Conservation (phyloP, 148 eudicot genomes). For the Amaranthus hypochondriacus region DNA sequence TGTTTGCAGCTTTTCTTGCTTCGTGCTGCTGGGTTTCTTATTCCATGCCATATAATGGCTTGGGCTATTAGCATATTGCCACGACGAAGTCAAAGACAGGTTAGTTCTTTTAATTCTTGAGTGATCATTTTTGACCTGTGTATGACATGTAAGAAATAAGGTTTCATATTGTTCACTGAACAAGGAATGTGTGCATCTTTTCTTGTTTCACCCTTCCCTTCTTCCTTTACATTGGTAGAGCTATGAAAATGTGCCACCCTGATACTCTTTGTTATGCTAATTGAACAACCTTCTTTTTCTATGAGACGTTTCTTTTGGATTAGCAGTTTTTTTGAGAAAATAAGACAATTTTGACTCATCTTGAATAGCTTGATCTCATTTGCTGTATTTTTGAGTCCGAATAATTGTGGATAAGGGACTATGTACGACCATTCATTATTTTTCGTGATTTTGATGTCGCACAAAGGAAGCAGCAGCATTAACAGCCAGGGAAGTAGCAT, state of each 20-base stretch:
- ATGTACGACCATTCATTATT: neutral
- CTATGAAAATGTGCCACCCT: no score
- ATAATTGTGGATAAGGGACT: neutral
- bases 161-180: no score
- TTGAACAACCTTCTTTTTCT: no score
- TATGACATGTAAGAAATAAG: no score
- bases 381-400: neutral
- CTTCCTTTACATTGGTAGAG: no score
- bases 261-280: no score
- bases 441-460: neutral
- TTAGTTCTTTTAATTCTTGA: conserved; percentile 20
- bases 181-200: no score
- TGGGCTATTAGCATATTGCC: conserved; percentile 81
- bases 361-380: no score
- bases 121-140: neutral
- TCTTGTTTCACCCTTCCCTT: no score
- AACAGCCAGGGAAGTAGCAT: conserved; percentile 52
- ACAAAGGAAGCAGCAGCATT: conserved; percentile 68
- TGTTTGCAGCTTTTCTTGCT: conserved; percentile 69
- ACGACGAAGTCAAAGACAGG: conserved; percentile 75
- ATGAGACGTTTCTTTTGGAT: no score
- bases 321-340: no score
- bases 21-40: conserved; percentile 77
- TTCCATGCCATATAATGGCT: conserved; percentile 82
- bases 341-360: no score